Evolutionary conservation across 495 filamentous ascomycete species (phyloP).

Genomic region (Penicillium angulare): DNA sequence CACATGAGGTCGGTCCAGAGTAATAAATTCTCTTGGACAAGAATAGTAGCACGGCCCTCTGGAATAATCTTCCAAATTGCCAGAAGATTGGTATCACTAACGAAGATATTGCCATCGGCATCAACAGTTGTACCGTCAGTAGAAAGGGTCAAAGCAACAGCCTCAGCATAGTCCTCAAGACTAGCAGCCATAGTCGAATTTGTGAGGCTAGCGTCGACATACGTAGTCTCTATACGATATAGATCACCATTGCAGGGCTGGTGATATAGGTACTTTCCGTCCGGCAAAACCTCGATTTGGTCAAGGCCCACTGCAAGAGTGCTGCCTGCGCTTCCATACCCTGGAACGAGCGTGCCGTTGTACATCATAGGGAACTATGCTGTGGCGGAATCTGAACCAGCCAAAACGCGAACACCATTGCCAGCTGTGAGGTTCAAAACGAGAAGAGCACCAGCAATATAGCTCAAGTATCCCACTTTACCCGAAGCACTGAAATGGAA

Average conservation of each 20-base stretch:
- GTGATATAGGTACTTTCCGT: conserved; percentile 27
- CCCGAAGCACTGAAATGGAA: not conserved
- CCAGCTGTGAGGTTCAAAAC: not conserved
- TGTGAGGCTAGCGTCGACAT: conserved; percentile 7
- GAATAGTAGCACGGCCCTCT: conserved; percentile 6
- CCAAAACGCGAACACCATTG: not conserved
- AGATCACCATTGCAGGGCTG: conserved; percentile 27
- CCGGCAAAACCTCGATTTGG: conserved; percentile 31
- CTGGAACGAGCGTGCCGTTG: conserved; percentile 6
- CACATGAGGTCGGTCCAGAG: conserved; percentile 33
- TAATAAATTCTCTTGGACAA: conserved; percentile 26
- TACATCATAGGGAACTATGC: conserved; percentile 20
- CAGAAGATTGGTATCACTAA: conserved; percentile 22
- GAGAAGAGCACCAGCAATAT: not conserved
- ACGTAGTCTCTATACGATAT: conserved; percentile 21
- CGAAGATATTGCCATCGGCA: conserved; percentile 25
- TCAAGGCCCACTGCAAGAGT: conserved; percentile 21
- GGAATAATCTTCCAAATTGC: conserved; percentile 24
- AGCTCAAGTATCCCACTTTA: not conserved
- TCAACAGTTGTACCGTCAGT: conserved; percentile 33
- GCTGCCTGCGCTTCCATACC: conserved; percentile 13
- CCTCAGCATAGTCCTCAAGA: conserved; percentile 13
- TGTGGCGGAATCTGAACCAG: not conserved
- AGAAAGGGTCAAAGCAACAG: conserved; percentile 24
- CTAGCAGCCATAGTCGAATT: not conserved